Evolutionary conservation across 176 grass and related monocot species (phyloP), one percentile per base, ranked within the genome.

Genomic region (Zoysia pacifica): DNA sequence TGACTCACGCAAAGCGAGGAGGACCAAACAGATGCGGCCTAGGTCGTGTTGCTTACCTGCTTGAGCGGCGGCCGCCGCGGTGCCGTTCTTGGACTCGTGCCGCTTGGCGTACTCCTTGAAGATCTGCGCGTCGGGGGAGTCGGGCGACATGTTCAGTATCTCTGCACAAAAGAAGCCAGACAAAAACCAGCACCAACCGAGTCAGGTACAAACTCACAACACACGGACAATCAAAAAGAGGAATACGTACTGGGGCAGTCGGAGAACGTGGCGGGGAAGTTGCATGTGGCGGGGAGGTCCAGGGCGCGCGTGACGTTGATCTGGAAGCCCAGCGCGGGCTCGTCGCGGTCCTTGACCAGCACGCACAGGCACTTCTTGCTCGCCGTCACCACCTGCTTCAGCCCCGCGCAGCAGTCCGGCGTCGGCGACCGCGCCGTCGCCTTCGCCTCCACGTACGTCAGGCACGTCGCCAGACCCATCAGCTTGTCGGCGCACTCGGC

Each of bases 371-470:
- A 97, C 83, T 63, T 87, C 81, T 85, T 78, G 75, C 82, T 84
- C 7, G 69, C 74, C 3, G 83, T 47, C 9, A 92, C 60, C 12
- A 94, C 91, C 68, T 85, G 72, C 71, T 67, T 79, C 3, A 90
- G 70, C 82, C 94, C 91, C 4, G 83, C 43, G 80, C 94, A 97
- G 88, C 94, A 97, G 87, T 91, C 89, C 9, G 87, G 91, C 11
- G 94, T 97, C 28, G 94, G 94, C 51, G 86, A 76, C 9, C 70
- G 76, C 48, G 77, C 88, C 36, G 50, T 81, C 73, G 90, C 83
- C 48, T 14, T 62, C 4, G 65, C 89, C 84, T 97, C 41, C 81
- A 93, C 91, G 83, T 52, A 97, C 51, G 94, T 91, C 75, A 97
- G 69, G 91, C 94, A 97, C 67, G 91, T 93, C 50, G 94, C 86